Evolutionary conservation across 768 basidiomycete genomes (phyloP), one percentile per base, ranked within the genome.

Genomic region (Russula sp.): DNA sequence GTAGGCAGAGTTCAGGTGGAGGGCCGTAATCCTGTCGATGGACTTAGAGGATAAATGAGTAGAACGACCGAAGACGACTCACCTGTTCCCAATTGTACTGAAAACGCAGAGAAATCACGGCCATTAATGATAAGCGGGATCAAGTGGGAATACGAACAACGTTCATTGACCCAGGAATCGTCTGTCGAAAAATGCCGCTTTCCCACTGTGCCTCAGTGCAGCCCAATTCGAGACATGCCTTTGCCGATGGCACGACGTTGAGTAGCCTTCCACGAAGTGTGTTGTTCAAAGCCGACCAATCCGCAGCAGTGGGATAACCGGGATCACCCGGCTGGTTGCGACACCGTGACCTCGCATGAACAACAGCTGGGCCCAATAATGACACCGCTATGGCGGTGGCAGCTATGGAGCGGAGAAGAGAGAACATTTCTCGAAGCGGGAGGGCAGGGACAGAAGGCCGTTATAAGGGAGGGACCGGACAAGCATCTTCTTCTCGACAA

Each of bases 71-170:
- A 14, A 40, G 13, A 14, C 1, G 47, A 3, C 8, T 55, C 6
- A 65, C 63, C 59, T 67, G 64, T 55, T 67, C 66, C 66, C 66
- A 67, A 51, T 67, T 67, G 49, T 65, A 56, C 66, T 67, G 27
- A 6, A 37, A 35, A 6, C 0, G 3, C 3, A 39, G 34, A 27
- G 37, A 7, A 48, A 27, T 27, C 1, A 40, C 11, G 13, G n/a
- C 53, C 37, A 50, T 37, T 13, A 52, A 35, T 11, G 10, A 20
- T 40, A 32, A 50, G 10, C 11, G 51, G 16, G 34, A 20, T 31
- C 48, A 48, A 42, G 40, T 39, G 9, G 44, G 44, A 34, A 35
- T 9, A 47, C 66, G 14, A 50, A 67, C 66, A 6, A 52, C 44
- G 51, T 65, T 59, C 66, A 67, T 67, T 4, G 63, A 34, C 4